Evolutionary conservation across 1,139 yeast genomes (phyloP), one percentile per base, ranked within the genome.

Genomic region (Saccharomyces uvarum): DNA sequence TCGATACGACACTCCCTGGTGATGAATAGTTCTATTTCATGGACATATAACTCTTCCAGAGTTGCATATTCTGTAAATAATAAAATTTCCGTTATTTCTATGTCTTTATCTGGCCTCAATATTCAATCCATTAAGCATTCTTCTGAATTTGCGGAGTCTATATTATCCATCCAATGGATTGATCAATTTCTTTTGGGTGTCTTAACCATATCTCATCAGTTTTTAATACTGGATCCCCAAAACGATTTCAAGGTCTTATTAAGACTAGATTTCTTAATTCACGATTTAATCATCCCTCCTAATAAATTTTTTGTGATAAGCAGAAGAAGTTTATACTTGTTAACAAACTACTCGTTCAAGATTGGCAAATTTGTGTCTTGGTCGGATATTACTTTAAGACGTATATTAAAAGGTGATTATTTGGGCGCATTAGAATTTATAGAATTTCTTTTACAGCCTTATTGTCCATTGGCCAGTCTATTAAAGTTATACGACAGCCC

Each of bases 151-250:
- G 66, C 70, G 1, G 82, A 80, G 56, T 64, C 76, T 0, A 77
- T 88, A 13, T 75, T 78, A 0, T 71, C 79, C 1, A 60, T 85
- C 11, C 79, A 81, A 51, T 89, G 95, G 95, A 66, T 86, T 16
- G 76, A 77, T 31, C 62, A 77, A 0, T 74, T 77, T 58, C 68
- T 84, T 2, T 47, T 88, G 1, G 73, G 77, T n/a, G 70, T 78
- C 1, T 71, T 82, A 13, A 79, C 85, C 0, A 65, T 70, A 13
- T 77, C 84, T 0, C 80, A 78, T 53, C 71, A 77, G 50, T 61
- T 81, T 26, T 57, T 80, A 8, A 63, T 81, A 14, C 58, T 81
- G 3, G 72, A 77, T 53, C 70, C 74, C 4, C 26, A 47, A 33
- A 41, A 63, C 3, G 64, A 70, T 0, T 68, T 78, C 65, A 60